These are phyloP conservation scores for Chytriomyces hyalinus DNA, from an alignment of 192 early-diverging fungal species.

Conservation along the genomic window DNA sequence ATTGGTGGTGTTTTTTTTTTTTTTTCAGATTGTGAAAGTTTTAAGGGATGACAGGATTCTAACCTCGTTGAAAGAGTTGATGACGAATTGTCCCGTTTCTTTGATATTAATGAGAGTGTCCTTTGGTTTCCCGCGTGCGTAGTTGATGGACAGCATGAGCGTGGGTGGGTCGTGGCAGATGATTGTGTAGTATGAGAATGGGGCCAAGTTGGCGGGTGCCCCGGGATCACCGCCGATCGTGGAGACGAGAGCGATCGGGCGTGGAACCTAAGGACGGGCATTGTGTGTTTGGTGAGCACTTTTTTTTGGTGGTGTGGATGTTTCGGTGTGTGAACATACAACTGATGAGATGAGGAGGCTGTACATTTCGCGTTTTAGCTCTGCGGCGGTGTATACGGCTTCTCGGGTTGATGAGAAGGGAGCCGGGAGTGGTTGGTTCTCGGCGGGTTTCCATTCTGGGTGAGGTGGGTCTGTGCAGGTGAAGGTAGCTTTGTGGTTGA, in stretches of 20 bases:
- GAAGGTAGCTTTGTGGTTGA: slow-evolving; percentile 32
- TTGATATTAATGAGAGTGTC: slow-evolving; percentile 57
- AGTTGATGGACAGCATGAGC: slow-evolving; percentile 48
- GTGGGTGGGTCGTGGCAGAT: slow-evolving; percentile 57
- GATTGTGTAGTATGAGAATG: slow-evolving; percentile 54
- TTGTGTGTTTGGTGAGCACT: neutral
- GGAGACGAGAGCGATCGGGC: slow-evolving; percentile 56
- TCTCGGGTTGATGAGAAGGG: slow-evolving; percentile 32
- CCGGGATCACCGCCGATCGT: slow-evolving; percentile 33
- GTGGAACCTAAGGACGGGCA: slow-evolving; percentile 29
- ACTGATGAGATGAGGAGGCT: slow-evolving; percentile 54
- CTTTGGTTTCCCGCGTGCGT: slow-evolving; percentile 42
- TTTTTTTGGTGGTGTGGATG: neutral
- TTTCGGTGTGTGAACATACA: slow-evolving; percentile 9
- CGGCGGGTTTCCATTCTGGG: slow-evolving; percentile 27
- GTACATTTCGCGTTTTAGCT: slow-evolving; percentile 40
- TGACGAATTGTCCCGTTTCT: slow-evolving; percentile 50
- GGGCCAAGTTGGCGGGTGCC: slow-evolving; percentile 48
- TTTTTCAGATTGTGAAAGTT: neutral
- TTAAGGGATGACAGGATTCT: neutral
- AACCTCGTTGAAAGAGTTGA: slow-evolving; percentile 56
- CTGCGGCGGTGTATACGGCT: slow-evolving; percentile 36
- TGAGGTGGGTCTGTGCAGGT: slow-evolving; percentile 35
- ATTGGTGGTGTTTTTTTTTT: neutral
- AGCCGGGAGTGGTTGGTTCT: slow-evolving; percentile 31